Conservation (phyloP, 257 asterid species). For the Buddleja alternifolia region DNA sequence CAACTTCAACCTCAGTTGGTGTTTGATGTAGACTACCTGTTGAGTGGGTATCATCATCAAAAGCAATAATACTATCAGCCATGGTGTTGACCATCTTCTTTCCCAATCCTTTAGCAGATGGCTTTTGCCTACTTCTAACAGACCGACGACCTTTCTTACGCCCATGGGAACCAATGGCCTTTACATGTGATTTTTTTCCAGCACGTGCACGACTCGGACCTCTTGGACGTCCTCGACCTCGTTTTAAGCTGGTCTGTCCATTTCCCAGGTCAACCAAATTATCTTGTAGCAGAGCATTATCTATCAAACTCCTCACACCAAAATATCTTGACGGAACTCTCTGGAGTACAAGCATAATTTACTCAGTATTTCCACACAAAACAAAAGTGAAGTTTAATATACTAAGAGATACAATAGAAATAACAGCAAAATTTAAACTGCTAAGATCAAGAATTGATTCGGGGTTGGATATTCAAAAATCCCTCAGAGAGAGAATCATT, state of each 20-base stretch:
- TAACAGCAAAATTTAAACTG: too few relatives aligned
- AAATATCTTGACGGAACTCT: constrained; percentile 43
- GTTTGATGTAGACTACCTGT: constrained; percentile 27
- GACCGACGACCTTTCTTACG: constrained; percentile 56
- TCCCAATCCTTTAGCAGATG: constrained; percentile 27
- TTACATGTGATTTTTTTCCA: constrained; percentile 53
- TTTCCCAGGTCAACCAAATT: constrained; percentile 36
- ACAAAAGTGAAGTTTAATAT: background rate
- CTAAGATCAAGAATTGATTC: background rate
- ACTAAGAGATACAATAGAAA: too few relatives aligned
- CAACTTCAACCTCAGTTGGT: constrained; percentile 37
- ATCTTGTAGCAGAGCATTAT: constrained; percentile 37
- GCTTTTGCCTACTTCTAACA: constrained; percentile 44
- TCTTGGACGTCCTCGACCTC: constrained; percentile 59
- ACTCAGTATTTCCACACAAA: background rate
- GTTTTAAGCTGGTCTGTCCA: constrained; percentile 38
- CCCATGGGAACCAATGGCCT: constrained; percentile 35
- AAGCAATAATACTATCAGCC: constrained; percentile 9
- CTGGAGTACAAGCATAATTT: constrained; percentile 34
- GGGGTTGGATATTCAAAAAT: background rate
- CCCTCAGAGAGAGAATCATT: too few relatives aligned
- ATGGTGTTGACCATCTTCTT: constrained; percentile 23
- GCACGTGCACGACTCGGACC: constrained; percentile 49
- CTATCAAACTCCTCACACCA: constrained; percentile 31
- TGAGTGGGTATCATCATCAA: constrained; percentile 31